phyloP scores from a whole-genome alignment of 257 asterid genomes.

The Lavandula angustifolia region DNA sequence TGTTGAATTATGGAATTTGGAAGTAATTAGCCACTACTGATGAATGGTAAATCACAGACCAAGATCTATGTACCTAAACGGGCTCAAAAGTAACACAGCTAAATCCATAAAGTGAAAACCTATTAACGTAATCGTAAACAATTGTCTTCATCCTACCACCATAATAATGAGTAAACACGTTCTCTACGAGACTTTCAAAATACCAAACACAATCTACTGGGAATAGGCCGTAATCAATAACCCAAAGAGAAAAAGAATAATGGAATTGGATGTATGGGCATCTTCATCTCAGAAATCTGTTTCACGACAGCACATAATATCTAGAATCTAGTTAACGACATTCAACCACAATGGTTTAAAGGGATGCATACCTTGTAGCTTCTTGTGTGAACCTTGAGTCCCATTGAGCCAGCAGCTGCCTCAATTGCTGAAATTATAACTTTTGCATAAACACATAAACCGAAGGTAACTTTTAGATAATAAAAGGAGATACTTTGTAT shows the following conservation, averaged over 20 bases:
- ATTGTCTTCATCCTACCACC: neutral
- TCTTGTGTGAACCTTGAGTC: slow-evolving; percentile 76
- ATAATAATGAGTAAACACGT: neutral
- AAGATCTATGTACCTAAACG: slow-evolving; percentile 7
- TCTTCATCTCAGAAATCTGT: slow-evolving; percentile 12
- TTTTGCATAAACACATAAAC: slow-evolving; percentile 34
- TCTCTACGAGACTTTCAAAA: slow-evolving; percentile 4
- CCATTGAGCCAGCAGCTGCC: slow-evolving; percentile 79
- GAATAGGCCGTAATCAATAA: slow-evolving; percentile 9
- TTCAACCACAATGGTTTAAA: slow-evolving; percentile 5
- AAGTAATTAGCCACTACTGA: slow-evolving; percentile 21
- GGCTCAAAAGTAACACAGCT: neutral
- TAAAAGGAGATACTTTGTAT: neutral
- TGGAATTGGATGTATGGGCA: neutral
- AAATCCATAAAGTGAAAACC: no score
- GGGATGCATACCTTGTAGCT: slow-evolving; percentile 67
- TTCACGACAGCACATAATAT: slow-evolving; percentile 7
- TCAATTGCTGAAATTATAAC: slow-evolving; percentile 67
- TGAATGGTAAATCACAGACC: slow-evolving; percentile 18
- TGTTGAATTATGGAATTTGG: slow-evolving; percentile 41
- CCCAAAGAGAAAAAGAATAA: neutral
- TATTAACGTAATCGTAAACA: no score
- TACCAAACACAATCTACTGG: neutral
- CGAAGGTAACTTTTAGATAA: slow-evolving; percentile 18
- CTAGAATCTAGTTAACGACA: slow-evolving; percentile 4